These are phyloP conservation scores for Zostera marina DNA, from an alignment of 116 monocot species.

Conservation along the genomic window DNA sequence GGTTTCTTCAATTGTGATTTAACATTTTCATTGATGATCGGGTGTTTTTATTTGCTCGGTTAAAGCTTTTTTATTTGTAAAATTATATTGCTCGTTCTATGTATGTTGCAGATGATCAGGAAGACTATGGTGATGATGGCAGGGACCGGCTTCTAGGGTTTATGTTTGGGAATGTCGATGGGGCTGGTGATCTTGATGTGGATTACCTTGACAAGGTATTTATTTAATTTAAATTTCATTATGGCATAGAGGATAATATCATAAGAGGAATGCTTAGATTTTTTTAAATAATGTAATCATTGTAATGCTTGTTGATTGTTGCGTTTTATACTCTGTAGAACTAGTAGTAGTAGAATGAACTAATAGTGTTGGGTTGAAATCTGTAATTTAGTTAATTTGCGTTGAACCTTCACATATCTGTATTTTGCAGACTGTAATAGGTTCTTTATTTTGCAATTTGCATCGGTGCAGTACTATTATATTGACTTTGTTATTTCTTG, in stretches of 20 bases:
- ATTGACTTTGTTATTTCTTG: too few species aligned
- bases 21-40: background rate
- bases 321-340: too few species aligned
- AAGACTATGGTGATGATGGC: conserved; percentile 56
- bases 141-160: conserved; percentile 71
- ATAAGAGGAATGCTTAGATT: too few species aligned
- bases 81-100: background rate
- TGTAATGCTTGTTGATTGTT: too few species aligned
- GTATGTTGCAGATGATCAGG: conserved; percentile 15
- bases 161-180: conserved; percentile 96
- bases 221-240: background rate
- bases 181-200: conserved; percentile 76
- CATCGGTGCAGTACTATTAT: too few species aligned
- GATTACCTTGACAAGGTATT: conserved; percentile 96
- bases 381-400: too few species aligned
- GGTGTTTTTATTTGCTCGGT: background rate
- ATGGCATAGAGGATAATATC: background rate
- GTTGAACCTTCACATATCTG: too few species aligned
- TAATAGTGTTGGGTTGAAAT: too few species aligned
- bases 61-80: background rate
- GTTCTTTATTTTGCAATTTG: too few species aligned
- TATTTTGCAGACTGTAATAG: too few species aligned
- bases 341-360: too few species aligned
- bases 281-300: too few species aligned
- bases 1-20: background rate